Percentiles rank a stretch among this genome's conserved stretches.
These are phyloP conservation scores for Xerocomellus intermedius DNA, from an alignment of 768 basidiomycete genomes.

Conservation along the genomic window DNA sequence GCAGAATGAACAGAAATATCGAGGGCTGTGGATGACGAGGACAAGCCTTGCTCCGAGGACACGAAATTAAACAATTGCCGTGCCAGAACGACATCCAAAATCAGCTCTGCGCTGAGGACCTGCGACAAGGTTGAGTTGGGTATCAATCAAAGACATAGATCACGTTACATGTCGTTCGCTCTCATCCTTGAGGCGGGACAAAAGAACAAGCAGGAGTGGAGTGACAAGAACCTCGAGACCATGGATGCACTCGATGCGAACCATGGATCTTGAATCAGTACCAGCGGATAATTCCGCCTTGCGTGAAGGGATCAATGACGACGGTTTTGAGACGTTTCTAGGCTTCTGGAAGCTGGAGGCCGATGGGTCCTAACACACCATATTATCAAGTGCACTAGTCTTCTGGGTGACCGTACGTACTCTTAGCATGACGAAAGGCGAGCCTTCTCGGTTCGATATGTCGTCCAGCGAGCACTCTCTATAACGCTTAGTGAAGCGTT, in stretches of 20 bases:
- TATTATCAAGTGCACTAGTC: not conserved
- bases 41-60: slow-evolving; percentile 17
- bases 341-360: slow-evolving; percentile 7
- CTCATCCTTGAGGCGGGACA: slow-evolving; percentile 47
- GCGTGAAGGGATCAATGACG: slow-evolving; percentile 3
- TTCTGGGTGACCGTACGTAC: slow-evolving; percentile 31
- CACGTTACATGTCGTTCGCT: slow-evolving; percentile 43
- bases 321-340: not conserved
- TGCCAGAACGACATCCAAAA: slow-evolving; percentile 43
- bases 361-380: slow-evolving; percentile 11
- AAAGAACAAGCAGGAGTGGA: slow-evolving; percentile 50
- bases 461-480: slow-evolving; percentile 30
- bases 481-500: slow-evolving; percentile 50
- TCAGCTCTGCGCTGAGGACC: slow-evolving; percentile 39
- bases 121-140: slow-evolving; percentile 18
- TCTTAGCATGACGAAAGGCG: slow-evolving; percentile 45
- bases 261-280: slow-evolving; percentile 8
- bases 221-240: slow-evolving; percentile 48
- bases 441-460: slow-evolving; percentile 45
- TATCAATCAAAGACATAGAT: not conserved
- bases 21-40: slow-evolving; percentile 30
- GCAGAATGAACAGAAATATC: slow-evolving; percentile 43
- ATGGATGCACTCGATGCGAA: slow-evolving; percentile 40
- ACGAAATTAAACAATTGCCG: slow-evolving; percentile 36
- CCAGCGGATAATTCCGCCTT: not conserved